Evolutionary conservation across 306 rosid genomes (phyloP).

Genomic region (Quillaja saponaria): DNA sequence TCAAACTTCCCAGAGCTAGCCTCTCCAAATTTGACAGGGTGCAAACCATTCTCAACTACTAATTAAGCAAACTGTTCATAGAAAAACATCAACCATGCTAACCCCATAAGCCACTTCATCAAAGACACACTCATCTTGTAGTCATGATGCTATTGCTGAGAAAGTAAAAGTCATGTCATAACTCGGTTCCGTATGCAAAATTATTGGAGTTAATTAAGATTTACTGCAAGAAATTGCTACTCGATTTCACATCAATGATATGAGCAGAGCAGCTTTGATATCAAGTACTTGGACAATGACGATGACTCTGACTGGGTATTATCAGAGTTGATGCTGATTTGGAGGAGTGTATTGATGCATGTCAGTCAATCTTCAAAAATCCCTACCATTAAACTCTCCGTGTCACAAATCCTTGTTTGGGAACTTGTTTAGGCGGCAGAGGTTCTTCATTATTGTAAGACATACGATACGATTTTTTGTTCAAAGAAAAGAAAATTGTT

Average conservation of each 20-base stretch:
- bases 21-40: constrained; percentile 63
- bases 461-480: constrained; percentile 4
- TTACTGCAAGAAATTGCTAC: constrained; percentile 61
- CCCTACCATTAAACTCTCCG: constrained; percentile 74
- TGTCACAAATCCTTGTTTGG: constrained; percentile 38
- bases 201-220: constrained; percentile 47
- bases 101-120: constrained; percentile 55
- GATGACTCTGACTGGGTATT: constrained; percentile 93
- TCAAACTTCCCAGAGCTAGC: constrained; percentile 74
- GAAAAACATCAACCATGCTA: constrained; percentile 41
- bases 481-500: constrained; percentile 6
- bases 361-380: constrained; percentile 54
- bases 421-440: constrained; percentile 34
- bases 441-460: constrained; percentile 38
- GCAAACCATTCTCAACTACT: constrained; percentile 47
- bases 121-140: constrained; percentile 63
- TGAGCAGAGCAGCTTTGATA: constrained; percentile 55
- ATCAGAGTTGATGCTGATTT: constrained; percentile 82
- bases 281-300: constrained; percentile 93
- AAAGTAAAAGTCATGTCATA: constrained; percentile 73
- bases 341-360: constrained; percentile 90
- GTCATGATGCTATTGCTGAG: constrained; percentile 58
- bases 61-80: constrained; percentile 51
- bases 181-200: constrained; percentile 68
- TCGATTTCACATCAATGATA: constrained; percentile 62